A percentile compares a stretch with the other conserved stretches of the same genome.
Evolutionary conservation across 352 stramenopile species (phyloP).

Genomic region (Pythium phragmitis): DNA sequence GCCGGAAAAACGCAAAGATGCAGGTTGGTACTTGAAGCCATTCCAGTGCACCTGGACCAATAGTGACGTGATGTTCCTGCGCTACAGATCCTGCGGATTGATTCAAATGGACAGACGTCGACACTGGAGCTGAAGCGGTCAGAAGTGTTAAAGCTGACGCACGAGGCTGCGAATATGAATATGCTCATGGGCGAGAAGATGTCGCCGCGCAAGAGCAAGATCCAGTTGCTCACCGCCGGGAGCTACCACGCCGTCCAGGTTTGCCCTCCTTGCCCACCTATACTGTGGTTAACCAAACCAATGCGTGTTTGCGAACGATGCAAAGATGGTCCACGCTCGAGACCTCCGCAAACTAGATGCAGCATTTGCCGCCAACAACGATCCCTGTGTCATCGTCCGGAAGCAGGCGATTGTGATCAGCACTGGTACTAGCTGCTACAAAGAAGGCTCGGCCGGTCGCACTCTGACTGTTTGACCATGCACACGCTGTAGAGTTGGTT

Average conservation of each 20-base stretch:
- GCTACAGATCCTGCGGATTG: constrained; percentile 12
- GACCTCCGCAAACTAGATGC: constrained; percentile 74
- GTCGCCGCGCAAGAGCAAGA: constrained; percentile 17
- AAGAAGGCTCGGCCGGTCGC: not conserved
- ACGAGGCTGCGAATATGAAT: constrained; percentile 13
- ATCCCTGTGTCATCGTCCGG: constrained; percentile 56
- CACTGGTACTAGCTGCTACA: constrained; percentile 31
- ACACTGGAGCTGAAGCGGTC: constrained; percentile 12
- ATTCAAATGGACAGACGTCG: constrained; percentile 1
- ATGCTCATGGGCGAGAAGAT: not conserved
- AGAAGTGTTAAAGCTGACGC: constrained; percentile 15
- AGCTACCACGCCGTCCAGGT: constrained; percentile 15
- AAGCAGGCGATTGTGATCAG: constrained; percentile 71
- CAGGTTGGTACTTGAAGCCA: constrained; percentile 1
- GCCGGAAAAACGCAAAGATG: constrained; percentile 22
- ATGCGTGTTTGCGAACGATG: not conserved
- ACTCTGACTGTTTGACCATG: not conserved
- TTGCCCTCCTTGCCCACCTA: not conserved
- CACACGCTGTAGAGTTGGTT: constrained; percentile 40
- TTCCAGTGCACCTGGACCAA: not conserved
- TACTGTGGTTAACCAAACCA: not conserved
- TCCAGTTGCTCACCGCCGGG: constrained; percentile 13
- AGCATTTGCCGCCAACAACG: constrained; percentile 59
- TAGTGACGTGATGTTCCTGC: not conserved
- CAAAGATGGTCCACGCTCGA: constrained; percentile 52